Percentiles rank a stretch among this genome's conserved stretches.
phyloP scores from a whole-genome alignment of 2,329 filamentous ascomycete species.

The Curvularia sp. region DNA sequence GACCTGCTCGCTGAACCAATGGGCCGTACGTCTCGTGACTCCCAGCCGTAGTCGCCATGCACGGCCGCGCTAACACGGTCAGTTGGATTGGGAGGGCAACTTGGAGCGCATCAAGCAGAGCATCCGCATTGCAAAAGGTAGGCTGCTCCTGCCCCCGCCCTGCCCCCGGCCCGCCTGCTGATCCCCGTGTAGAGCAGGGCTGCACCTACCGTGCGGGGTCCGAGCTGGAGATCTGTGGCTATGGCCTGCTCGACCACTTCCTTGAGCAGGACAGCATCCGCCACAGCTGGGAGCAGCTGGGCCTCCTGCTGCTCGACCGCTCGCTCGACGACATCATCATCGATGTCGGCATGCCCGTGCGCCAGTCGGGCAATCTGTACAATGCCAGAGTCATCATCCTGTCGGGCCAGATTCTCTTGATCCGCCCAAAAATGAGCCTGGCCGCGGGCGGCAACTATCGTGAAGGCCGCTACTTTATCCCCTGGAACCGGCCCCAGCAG shows the following conservation, averaged over 20 bases:
- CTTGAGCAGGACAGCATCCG: constrained; percentile 27
- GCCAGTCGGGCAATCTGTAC: constrained; percentile 68
- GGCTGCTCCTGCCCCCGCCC: neutral
- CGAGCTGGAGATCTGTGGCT: constrained; percentile 41
- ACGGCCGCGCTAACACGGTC: neutral
- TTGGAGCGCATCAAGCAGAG: constrained; percentile 67
- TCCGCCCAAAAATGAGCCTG: constrained; percentile 74
- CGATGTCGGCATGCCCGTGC: constrained; percentile 53
- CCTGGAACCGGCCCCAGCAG: constrained; percentile 50
- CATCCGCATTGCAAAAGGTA: constrained; percentile 48
- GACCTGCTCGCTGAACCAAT: constrained; percentile 43
- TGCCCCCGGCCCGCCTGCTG: neutral
- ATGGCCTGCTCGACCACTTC: constrained; percentile 65
- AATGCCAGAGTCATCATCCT: constrained; percentile 66
- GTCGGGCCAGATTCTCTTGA: constrained; percentile 72
- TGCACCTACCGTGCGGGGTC: constrained; percentile 7
- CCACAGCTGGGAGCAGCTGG: constrained; percentile 63
- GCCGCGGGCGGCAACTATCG: constrained; percentile 70
- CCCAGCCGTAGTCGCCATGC: neutral
- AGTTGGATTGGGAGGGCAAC: constrained; percentile 61
- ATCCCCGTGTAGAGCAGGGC: neutral
- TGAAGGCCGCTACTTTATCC: constrained; percentile 50
- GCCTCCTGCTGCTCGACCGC: constrained; percentile 65
- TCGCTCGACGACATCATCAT: constrained; percentile 65
- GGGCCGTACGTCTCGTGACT: constrained; percentile 19